Evolutionary conservation across 495 filamentous ascomycete species (phyloP).

Genomic region (Jackrogersella multiformis): DNA sequence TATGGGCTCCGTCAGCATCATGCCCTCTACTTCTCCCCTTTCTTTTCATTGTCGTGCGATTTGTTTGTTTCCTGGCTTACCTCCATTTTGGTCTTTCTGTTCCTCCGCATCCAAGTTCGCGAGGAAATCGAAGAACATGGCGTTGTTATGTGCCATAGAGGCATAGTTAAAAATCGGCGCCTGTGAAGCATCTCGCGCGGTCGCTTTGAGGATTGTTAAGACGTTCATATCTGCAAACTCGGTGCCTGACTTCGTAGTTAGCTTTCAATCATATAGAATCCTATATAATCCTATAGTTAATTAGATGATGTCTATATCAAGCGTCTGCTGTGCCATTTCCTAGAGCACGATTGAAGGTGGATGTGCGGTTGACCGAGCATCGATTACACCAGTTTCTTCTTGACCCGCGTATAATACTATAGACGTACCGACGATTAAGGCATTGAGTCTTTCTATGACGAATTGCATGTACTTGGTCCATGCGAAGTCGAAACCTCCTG

Average conservation of each 20-base stretch:
- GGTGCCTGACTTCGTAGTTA: conserved; percentile 57
- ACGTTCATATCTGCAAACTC: conserved; percentile 64
- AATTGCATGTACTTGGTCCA: conserved; percentile 85
- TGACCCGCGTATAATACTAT: neutral
- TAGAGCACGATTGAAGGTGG: neutral
- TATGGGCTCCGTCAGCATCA: conserved; percentile 6
- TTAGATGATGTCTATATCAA: neutral
- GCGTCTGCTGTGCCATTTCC: neutral
- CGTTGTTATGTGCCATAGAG: conserved; percentile 95
- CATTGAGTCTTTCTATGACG: conserved; percentile 78
- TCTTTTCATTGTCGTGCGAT: neutral
- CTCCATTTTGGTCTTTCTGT: conserved; percentile 4
- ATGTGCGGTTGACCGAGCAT: neutral
- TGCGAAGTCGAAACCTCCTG: conserved; percentile 72
- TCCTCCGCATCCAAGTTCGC: conserved; percentile 58
- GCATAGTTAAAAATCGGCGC: conserved; percentile 93
- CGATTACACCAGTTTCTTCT: neutral
- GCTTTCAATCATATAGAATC: conserved; percentile 3
- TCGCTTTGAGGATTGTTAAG: conserved; percentile 75
- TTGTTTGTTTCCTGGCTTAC: conserved; percentile 32
- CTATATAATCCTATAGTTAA: no score
- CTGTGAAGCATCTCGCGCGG: conserved; percentile 77
- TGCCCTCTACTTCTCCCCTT: neutral
- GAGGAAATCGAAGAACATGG: conserved; percentile 84
- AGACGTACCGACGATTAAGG: conserved; percentile 72